Evolutionary conservation across 2,329 filamentous ascomycete genomes (phyloP), one percentile per base, ranked within the genome.

Genomic region (Colletotrichum costaricense): DNA sequence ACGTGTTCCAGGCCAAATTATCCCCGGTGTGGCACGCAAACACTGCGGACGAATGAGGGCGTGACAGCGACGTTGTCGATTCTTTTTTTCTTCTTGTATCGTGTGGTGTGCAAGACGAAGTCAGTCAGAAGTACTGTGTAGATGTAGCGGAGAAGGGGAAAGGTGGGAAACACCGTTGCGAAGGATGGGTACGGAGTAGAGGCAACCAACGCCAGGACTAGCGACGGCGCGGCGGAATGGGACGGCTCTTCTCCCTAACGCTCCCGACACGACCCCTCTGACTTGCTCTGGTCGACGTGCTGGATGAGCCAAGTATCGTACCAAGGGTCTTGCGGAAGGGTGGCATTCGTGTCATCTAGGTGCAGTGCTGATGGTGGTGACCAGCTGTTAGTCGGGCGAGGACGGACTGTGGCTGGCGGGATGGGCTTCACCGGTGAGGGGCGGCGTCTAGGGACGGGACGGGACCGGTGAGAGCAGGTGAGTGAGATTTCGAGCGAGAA

Each of bases 401-500:
- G 28, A 66, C 42, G 54, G 63, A 49, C 55, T 38, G 54, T 70
- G 67, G 70, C 67, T 70, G 60, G 70, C 38, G 67, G 66, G 60
- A 57, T 57, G 65, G 35, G 55, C 62, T 49, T 73, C 60, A 73
- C 71, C 71, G 71, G 71, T 73, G 71, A 73, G 71, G 71, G 67
- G 69, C 69, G 64, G 64, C 33, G 58, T 12, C 55, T 70, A 66
- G 71, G 71, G 71, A 73, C 67, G 67, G 67, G 60, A 71, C 71
- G 60, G 56, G 56, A 73, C 71, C 71, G 71, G 71, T 73, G 71
- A 73, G 59, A 49, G 26, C 49, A 65, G 71, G 67, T 73, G 71
- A 70, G 60, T 60, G 67, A 54, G 46, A 33, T 62, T 58, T 58
- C 11, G 60, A 26, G 28, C 33, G 28, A 9, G 19, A 55, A 33